A percentile compares a stretch with the other conserved stretches of the same genome.
These are phyloP conservation scores for Jamesozyma lodderae DNA, from an alignment of 805 yeast genomes.

Conservation along the genomic window DNA sequence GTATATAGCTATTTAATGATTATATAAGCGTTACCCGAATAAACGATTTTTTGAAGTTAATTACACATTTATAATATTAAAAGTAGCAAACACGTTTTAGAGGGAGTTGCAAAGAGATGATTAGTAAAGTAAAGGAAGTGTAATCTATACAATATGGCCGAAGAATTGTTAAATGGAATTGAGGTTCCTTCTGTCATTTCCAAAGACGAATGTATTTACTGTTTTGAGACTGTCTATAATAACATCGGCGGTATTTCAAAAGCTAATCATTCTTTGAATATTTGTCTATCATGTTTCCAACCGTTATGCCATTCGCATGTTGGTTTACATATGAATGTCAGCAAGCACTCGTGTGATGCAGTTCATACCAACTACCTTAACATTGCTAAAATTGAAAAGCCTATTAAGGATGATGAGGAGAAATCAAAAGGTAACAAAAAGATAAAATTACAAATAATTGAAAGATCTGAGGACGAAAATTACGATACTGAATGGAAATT, in stretches of 20 bases:
- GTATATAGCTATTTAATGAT: no score
- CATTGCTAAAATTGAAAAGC: slow-evolving; percentile 44
- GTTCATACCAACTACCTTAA: slow-evolving; percentile 54
- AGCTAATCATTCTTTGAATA: slow-evolving; percentile 38
- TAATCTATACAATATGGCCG: slow-evolving; percentile 4
- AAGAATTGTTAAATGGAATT: slow-evolving; percentile 6
- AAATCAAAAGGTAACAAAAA: slow-evolving; percentile 20
- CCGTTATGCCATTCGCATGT: slow-evolving; percentile 62
- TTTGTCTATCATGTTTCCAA: slow-evolving; percentile 67
- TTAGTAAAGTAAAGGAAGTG: no score
- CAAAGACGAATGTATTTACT: slow-evolving; percentile 86
- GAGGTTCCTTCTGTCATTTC: slow-evolving; percentile 39
- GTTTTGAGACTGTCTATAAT: slow-evolving; percentile 60
- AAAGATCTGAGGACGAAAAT: slow-evolving; percentile 25
- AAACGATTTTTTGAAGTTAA: no score
- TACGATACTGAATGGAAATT: slow-evolving; percentile 26
- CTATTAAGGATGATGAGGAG: slow-evolving; percentile 24
- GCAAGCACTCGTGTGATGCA: slow-evolving; percentile 24
- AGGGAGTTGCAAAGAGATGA: no score
- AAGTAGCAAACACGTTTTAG: no score
- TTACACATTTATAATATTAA: no score
- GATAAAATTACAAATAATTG: slow-evolving; percentile 26
- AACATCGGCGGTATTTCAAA: slow-evolving; percentile 12
- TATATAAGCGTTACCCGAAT: no score
- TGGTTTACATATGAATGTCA: slow-evolving; percentile 39